Conservation (phyloP, 2,329 filamentous ascomycete species). For the Bipolaris gigantea region DNA sequence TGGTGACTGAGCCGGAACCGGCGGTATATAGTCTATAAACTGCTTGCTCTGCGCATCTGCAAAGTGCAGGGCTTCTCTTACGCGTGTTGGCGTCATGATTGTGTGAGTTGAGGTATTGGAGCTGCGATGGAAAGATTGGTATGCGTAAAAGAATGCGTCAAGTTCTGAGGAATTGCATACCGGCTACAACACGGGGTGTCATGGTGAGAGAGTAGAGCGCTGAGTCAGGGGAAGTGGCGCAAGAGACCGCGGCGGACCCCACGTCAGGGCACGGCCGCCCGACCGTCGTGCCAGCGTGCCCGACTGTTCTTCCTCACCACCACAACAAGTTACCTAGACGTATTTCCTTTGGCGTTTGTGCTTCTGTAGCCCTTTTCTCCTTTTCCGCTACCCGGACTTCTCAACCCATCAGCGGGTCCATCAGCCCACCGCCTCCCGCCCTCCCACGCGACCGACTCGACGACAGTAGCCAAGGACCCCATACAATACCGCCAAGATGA, state of each 20-base stretch:
- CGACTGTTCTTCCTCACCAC: conserved; percentile 11
- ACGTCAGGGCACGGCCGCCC: conserved; percentile 18
- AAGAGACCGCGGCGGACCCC: conserved; percentile 20
- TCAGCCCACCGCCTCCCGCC: background rate
- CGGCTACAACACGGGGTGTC: background rate
- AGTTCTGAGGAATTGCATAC: background rate
- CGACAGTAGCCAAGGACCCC: conserved; percentile 7
- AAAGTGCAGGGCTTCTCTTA: conserved; percentile 42
- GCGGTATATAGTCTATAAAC: conserved; percentile 56
- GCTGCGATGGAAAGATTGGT: background rate
- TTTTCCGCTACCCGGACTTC: background rate
- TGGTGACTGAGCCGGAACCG: conserved; percentile 4
- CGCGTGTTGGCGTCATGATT: conserved; percentile 9
- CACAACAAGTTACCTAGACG: conserved; percentile 10
- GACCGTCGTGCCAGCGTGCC: conserved; percentile 20
- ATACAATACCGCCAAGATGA: conserved; percentile 65
- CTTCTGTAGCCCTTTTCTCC: conserved; percentile 3
- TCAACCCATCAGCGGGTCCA: background rate
- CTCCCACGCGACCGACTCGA: conserved; percentile 21
- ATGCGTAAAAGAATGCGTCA: background rate
- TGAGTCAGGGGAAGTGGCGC: conserved; percentile 18
- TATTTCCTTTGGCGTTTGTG: conserved; percentile 20
- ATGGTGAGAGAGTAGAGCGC: background rate
- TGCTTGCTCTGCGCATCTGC: conserved; percentile 50
- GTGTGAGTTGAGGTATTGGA: background rate